Evolutionary conservation across 768 basidiomycete genomes (phyloP).

Genomic region (Mrakia gelida): DNA sequence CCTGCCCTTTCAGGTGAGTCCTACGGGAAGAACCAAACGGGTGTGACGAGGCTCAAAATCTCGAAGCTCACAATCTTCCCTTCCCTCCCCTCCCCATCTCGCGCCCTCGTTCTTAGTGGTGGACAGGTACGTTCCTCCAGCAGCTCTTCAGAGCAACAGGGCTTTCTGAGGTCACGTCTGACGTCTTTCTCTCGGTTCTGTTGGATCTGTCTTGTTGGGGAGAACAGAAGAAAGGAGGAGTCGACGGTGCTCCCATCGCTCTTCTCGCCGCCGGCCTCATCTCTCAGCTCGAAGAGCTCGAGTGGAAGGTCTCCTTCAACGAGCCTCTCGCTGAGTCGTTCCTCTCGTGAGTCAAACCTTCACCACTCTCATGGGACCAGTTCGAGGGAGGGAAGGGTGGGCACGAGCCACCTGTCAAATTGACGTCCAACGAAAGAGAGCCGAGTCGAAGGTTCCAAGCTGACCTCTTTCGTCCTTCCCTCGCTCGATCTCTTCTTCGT

Average conservation of each 20-base stretch:
- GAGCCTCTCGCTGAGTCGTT: constrained; percentile 72
- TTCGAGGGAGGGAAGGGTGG: not conserved
- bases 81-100: constrained; percentile 1
- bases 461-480: constrained; percentile 5
- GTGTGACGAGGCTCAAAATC: constrained; percentile 59
- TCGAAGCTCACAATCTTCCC: not conserved
- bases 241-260: constrained; percentile 71
- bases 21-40: not conserved
- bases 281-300: constrained; percentile 67
- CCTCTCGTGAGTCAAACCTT: constrained; percentile 38
- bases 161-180: not conserved
- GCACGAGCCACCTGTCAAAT: constrained; percentile 39
- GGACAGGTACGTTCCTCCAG: constrained; percentile 37
- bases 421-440: no score
- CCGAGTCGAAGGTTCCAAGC: constrained; percentile 10
- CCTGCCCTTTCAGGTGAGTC: constrained; percentile 84
- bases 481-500: constrained; percentile 1
- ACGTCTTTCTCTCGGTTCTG: not conserved
- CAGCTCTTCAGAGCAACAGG: not conserved
- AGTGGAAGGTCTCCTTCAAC: constrained; percentile 85
- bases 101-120: constrained; percentile 38
- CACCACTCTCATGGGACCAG: not conserved
- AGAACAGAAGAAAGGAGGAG: constrained; percentile 65
- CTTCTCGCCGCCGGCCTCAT: constrained; percentile 82
- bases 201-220: not conserved